Evolutionary conservation across 257 asterid genomes (phyloP).

Genomic region (Solanum virginianum): DNA sequence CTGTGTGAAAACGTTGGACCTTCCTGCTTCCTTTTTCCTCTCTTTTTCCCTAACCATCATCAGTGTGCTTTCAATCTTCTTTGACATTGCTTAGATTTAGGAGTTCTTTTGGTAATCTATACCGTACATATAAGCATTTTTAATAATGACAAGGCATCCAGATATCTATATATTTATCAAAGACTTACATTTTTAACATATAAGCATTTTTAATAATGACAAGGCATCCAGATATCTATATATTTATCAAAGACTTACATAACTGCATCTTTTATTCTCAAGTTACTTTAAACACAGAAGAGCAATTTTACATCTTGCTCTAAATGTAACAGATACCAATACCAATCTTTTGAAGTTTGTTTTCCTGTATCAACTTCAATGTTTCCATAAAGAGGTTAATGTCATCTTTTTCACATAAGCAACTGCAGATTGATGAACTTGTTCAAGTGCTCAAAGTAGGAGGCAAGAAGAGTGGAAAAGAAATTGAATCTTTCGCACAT

Average conservation of each 20-base stretch:
- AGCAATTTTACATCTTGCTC: neutral
- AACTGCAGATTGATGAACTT: conserved; percentile 79
- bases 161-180: neutral
- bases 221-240: neutral
- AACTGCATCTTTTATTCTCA: neutral
- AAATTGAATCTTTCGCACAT: conserved; percentile 56
- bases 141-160: neutral
- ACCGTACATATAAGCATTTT: neutral
- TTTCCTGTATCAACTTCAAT: neutral
- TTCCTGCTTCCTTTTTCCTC: neutral
- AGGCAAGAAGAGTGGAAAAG: conserved; percentile 31
- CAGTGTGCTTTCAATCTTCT: neutral
- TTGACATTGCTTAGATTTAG: neutral
- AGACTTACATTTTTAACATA: neutral
- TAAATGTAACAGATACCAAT: neutral
- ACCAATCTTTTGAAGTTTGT: neutral
- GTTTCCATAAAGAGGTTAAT: neutral
- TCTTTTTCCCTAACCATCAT: neutral
- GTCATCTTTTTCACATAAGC: neutral
- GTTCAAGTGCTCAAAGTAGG: conserved; percentile 51
- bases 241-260: neutral
- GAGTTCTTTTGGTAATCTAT: neutral
- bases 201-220: neutral
- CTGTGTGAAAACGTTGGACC: neutral
- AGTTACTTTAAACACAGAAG: neutral